Evolutionary conservation across 768 basidiomycete genomes (phyloP).

Genomic region (Vararia minispora): DNA sequence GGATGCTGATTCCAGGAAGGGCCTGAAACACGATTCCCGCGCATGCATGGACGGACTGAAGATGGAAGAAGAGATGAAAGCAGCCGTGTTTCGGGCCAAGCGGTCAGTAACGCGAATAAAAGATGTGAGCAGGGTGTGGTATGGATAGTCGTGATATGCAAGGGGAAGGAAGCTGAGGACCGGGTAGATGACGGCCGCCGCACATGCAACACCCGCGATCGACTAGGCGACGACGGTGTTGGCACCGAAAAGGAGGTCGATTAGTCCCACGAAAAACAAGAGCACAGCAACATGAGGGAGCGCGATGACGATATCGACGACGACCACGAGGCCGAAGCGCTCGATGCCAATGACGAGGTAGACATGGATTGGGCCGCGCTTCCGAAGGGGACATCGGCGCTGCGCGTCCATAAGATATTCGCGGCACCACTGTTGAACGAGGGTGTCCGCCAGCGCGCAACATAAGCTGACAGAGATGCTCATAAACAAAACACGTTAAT

Average conservation of each 20-base stretch:
- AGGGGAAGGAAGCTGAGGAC: no score
- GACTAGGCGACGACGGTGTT: neutral
- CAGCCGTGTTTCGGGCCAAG: no score
- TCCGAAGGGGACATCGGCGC: no score
- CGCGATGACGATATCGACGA: conserved; percentile 5
- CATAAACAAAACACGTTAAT: conserved; percentile 6
- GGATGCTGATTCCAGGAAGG: no score
- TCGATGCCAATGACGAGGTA: conserved; percentile 3
- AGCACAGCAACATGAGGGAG: conserved; percentile 6
- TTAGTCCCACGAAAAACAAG: conserved; percentile 7
- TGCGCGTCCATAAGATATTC: neutral
- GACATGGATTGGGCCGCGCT: conserved; percentile 6
- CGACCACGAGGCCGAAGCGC: conserved; percentile 3
- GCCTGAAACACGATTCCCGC: no score
- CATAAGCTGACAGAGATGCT: conserved; percentile 6
- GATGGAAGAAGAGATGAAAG: no score
- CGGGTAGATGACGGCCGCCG: no score
- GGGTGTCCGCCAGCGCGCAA: conserved; percentile 6
- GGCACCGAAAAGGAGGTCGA: conserved; percentile 1
- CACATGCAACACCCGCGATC: no score
- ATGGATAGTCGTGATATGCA: no score
- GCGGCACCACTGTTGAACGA: conserved; percentile 11
- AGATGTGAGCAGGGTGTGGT: no score
- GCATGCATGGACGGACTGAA: no score
- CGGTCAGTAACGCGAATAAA: no score